Base-by-base conservation (phyloP, 2,329 filamentous ascomycete genomes). In the Aphanoascus verrucosus region DNA sequence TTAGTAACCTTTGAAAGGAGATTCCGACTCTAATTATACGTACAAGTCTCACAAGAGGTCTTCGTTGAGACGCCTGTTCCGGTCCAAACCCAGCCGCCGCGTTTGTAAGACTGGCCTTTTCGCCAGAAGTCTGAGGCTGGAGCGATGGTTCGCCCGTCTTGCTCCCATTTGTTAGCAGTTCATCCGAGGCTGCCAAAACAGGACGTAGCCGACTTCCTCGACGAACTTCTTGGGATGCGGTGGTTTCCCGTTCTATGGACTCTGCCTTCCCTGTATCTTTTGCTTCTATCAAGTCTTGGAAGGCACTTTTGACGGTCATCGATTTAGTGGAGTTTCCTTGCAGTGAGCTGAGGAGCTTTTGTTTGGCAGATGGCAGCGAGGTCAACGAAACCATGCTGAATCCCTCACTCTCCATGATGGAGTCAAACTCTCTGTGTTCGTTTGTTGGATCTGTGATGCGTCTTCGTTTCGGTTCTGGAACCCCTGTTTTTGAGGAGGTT, bases 301-400 rank as follows among this genome's bases (percentile, higher is more conserved):
- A 17, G 34, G 12, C 17, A 15, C 34, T 47, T 31, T 38, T 66
- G 63, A 12, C 56, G 2, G 31, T n/a, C 5, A n/a, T 28, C 3
- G 14, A 1, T 20, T 20, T 34, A n/a, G 37, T 14, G 5, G 44
- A 34, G n/a, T 19, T 17, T 23, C 32, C 31, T 49, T 49, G 57
- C 40, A 66, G 64, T 15, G 62, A 65, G 20, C 65, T 68, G 37
- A 70, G 64, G 1, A 67, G 61, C 54, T 71, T 67, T 57, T 74
- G 69, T 57, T 69, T 69, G 19, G 73, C 68, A 2, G 76, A 79
- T 5, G 74, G 74, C 19, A 79, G 63, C 2, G 76, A 76, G 54
- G 77, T 72, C 43, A 79, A 64, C 11, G 77, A 78, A 45, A 79
- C 76, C 75, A 79, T 78, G 54, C 75, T 79, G 56, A 79, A 79